A percentile compares a stretch with the other conserved stretches of the same genome.
Evolutionary conservation across 2,329 filamentous ascomycete genomes (phyloP).

Genomic region (Ascochyta rabiei): DNA sequence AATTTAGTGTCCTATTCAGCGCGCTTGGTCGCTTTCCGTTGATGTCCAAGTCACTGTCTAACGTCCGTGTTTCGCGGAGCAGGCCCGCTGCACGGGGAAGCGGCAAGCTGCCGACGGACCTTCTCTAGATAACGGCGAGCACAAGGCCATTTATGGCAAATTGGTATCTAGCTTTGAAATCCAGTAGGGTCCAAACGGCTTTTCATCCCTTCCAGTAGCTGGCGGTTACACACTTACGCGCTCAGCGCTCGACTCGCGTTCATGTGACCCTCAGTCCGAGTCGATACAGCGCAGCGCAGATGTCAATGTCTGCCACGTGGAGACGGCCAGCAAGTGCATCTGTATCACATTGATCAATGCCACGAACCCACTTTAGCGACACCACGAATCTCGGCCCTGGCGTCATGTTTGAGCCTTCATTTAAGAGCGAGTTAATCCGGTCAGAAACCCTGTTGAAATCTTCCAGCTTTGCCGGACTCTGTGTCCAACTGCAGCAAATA

Average conservation of each 20-base stretch:
- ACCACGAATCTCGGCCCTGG: conserved; percentile 8
- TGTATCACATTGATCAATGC: conserved; percentile 17
- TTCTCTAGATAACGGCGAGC: conserved; percentile 14
- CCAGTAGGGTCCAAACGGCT: not conserved
- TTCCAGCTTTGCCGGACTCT: not conserved
- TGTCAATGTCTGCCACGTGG: conserved; percentile 14
- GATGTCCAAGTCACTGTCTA: not conserved
- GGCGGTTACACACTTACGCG: conserved; percentile 1
- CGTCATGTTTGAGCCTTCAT: conserved; percentile 17
- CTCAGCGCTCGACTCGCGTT: not conserved
- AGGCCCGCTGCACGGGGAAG: conserved; percentile 6
- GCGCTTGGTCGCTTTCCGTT: not conserved
- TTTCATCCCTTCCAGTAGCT: conserved; percentile 1
- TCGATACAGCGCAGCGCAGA: conserved; percentile 9
- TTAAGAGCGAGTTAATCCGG: conserved; percentile 11
- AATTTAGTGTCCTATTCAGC: not conserved
- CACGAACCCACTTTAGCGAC: conserved; percentile 12
- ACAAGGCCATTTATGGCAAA: conserved; percentile 12
- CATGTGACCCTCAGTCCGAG: not conserved
- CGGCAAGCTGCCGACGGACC: conserved; percentile 12
- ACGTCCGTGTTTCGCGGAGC: not conserved
- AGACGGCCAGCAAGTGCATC: conserved; percentile 7
- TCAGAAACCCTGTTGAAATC: conserved; percentile 6
- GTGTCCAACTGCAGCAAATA: not conserved
- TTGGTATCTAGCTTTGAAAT: conserved; percentile 3